phyloP scores from a whole-genome alignment of 768 basidiomycete genomes.

The Leucosporidium creatinivorum region DNA sequence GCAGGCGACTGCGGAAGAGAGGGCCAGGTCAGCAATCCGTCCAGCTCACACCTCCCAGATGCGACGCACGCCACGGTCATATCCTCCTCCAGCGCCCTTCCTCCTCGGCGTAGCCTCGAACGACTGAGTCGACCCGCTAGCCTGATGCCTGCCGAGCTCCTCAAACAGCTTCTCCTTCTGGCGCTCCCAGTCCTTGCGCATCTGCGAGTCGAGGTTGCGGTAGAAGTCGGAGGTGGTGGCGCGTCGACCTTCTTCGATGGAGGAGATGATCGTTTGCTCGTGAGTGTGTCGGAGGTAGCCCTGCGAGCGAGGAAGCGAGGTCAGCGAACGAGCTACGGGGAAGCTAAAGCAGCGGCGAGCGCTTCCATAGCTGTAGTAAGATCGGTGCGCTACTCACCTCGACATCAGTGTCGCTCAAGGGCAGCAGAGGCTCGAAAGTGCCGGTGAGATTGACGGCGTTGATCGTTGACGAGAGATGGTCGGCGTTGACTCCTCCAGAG shows the following conservation, averaged over 20 bases:
- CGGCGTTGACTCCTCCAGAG: constrained; percentile 85
- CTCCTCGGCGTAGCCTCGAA: constrained; percentile 9
- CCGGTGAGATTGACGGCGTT: constrained; percentile 70
- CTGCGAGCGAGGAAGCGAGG: background rate
- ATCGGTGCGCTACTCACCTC: constrained; percentile 41
- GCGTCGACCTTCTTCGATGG: constrained; percentile 80
- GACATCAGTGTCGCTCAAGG: constrained; percentile 88
- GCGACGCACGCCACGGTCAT: constrained; percentile 18
- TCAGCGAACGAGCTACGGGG: no score
- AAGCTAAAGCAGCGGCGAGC: background rate
- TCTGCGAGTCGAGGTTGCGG: constrained; percentile 64
- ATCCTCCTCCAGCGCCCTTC: constrained; percentile 12
- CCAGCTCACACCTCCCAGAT: background rate
- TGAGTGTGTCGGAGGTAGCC: constrained; percentile 93
- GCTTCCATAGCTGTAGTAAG: background rate
- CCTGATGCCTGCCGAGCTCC: constrained; percentile 55
- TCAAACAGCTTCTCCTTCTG: constrained; percentile 85
- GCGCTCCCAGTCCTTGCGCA: constrained; percentile 75
- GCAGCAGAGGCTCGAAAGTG: constrained; percentile 82
- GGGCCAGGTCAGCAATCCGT: background rate
- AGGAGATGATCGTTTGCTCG: constrained; percentile 87
- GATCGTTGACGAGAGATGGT: constrained; percentile 75
- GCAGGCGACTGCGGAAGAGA: background rate
- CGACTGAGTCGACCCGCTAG: background rate
- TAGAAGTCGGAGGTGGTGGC: constrained; percentile 83